These are phyloP conservation scores for Pleurotus salmoneostramineus DNA, from an alignment of 768 basidiomycete genomes.

Conservation along the genomic window DNA sequence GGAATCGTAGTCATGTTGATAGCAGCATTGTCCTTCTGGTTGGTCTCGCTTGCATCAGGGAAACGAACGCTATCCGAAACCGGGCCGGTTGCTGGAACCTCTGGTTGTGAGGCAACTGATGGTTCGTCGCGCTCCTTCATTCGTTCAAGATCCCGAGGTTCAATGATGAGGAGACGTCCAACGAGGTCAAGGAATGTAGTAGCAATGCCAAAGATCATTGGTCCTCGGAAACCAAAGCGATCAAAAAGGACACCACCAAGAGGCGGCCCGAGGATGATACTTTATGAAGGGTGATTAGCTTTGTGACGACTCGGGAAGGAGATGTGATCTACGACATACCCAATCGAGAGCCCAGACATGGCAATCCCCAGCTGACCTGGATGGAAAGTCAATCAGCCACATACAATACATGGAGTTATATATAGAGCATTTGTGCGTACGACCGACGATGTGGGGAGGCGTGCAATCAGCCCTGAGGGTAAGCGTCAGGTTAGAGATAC, in stretches of 20 bases:
- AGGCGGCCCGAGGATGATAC: constrained; percentile 54
- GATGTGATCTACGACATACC: constrained; percentile 25
- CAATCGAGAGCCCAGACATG: constrained; percentile 53
- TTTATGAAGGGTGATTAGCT: constrained; percentile 15
- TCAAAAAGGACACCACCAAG: constrained; percentile 51
- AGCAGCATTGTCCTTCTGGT: neutral
- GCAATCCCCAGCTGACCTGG: constrained; percentile 58
- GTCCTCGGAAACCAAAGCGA: constrained; percentile 56
- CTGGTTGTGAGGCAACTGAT: neutral
- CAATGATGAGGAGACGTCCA: constrained; percentile 53
- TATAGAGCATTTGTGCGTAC: too few species aligned
- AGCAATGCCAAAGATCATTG: constrained; percentile 50
- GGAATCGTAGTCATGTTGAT: neutral
- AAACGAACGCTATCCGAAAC: neutral
- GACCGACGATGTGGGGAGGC: constrained; percentile 42
- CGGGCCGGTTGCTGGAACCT: neutral
- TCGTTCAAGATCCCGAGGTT: constrained; percentile 43
- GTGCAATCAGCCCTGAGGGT: constrained; percentile 48
- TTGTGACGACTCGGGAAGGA: constrained; percentile 1
- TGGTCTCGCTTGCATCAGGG: neutral
- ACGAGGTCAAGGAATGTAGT: constrained; percentile 46
- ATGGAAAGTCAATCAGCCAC: neutral
- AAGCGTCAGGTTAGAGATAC: too few species aligned
- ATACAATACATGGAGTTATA: too few species aligned
- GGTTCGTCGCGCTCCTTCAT: neutral